phyloP scores from a whole-genome alignment of 208 protist genomes.

The Crithidia sp. region DNA sequence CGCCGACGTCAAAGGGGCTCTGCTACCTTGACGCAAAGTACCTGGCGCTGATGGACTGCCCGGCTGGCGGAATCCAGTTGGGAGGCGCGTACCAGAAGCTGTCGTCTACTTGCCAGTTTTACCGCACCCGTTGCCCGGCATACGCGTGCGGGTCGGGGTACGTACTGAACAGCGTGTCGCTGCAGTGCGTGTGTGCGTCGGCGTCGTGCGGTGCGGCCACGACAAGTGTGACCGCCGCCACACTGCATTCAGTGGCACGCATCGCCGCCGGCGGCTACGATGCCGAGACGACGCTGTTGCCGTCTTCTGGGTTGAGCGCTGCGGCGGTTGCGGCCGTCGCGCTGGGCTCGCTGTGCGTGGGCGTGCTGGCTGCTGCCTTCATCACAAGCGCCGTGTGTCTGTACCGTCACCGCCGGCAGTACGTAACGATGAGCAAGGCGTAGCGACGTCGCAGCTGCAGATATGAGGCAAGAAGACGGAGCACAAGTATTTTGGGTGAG shows the following conservation, averaged over 20 bases:
- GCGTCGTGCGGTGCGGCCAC: constrained; percentile 3
- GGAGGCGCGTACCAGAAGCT: constrained; percentile 13
- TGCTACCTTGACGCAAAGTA: constrained; percentile 57
- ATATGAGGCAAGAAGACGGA: background rate
- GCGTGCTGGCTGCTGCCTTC: constrained; percentile 11
- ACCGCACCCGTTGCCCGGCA: constrained; percentile 27
- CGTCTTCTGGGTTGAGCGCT: constrained; percentile 10
- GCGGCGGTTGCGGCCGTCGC: constrained; percentile 7
- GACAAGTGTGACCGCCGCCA: background rate
- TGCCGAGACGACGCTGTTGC: constrained; percentile 1
- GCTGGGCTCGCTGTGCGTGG: constrained; percentile 16
- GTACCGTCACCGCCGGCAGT: background rate
- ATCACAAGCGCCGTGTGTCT: constrained; percentile 12
- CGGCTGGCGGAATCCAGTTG: constrained; percentile 13
- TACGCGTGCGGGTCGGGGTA: constrained; percentile 29
- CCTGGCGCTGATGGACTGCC: constrained; percentile 24
- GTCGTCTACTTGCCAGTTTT: constrained; percentile 24
- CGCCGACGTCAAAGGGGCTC: constrained; percentile 35
- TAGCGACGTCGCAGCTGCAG: background rate
- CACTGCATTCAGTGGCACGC: background rate
- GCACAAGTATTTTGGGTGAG: background rate
- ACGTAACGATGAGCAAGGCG: background rate
- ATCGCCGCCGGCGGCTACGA: background rate
- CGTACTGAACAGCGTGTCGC: constrained; percentile 23
- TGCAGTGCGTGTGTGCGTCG: constrained; percentile 31